Evolutionary conservation across 768 basidiomycete species (phyloP).

Genomic region (Rhodosporidiobolus sp.): DNA sequence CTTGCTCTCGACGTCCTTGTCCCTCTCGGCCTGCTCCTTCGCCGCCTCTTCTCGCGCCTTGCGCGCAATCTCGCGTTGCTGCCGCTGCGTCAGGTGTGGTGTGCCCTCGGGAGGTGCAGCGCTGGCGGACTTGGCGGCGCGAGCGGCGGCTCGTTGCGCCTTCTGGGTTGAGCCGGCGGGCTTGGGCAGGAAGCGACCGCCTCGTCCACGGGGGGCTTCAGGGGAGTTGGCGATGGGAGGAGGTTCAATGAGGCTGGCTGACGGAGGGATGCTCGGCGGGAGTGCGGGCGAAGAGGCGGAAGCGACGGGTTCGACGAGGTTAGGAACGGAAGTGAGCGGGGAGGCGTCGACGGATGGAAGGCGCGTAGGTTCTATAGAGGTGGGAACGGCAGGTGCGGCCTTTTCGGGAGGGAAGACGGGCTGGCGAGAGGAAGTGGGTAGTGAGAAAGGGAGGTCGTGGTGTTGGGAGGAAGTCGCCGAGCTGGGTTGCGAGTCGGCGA

Average conservation of each 20-base stretch:
- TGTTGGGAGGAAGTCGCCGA: not conserved
- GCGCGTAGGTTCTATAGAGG: too few relatives aligned
- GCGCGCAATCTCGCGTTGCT: slow-evolving; percentile 26
- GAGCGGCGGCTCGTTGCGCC: slow-evolving; percentile 11
- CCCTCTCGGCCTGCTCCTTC: not conserved
- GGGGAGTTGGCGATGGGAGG: not conserved
- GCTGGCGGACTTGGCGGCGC: not conserved
- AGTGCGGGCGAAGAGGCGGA: too few relatives aligned
- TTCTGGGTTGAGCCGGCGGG: slow-evolving; percentile 29
- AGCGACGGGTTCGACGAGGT: too few relatives aligned
- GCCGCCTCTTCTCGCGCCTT: slow-evolving; percentile 19
- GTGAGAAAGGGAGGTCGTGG: not conserved
- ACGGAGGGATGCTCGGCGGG: too few relatives aligned
- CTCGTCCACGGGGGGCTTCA: not conserved
- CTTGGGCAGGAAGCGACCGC: slow-evolving; percentile 30
- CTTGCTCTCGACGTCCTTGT: not conserved
- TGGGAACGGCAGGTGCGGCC: too few relatives aligned
- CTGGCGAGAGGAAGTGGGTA: not conserved
- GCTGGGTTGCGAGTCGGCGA: not conserved
- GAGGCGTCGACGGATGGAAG: too few relatives aligned
- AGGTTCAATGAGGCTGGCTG: not conserved
- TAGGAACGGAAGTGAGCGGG: too few relatives aligned
- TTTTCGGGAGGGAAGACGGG: too few relatives aligned
- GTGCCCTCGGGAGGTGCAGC: not conserved
- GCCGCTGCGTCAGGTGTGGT: slow-evolving; percentile 16